These are phyloP conservation scores for Paraphaeosphaeria minitans DNA, from an alignment of 2,329 filamentous ascomycete genomes.

Conservation along the genomic window DNA sequence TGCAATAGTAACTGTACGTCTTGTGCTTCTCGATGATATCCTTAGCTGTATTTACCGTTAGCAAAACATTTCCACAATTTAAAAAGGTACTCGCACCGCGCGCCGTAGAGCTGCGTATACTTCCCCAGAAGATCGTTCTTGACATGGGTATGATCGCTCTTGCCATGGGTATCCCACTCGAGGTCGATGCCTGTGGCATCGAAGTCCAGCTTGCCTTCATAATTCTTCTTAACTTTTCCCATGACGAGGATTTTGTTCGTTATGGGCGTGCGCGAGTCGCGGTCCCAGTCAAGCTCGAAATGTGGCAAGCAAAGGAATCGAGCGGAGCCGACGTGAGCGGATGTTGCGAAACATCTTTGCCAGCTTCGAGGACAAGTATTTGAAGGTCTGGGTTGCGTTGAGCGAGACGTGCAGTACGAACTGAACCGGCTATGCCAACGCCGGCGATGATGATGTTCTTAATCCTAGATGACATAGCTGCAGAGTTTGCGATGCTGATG, in stretches of 20 bases:
- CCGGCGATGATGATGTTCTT: too few relatives aligned
- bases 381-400: too few relatives aligned
- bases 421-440: too few relatives aligned
- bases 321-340: too few relatives aligned
- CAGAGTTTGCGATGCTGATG: too few relatives aligned
- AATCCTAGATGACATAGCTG: too few relatives aligned
- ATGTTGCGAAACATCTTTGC: too few relatives aligned
- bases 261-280: not conserved
- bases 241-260: not conserved
- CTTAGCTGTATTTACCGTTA: not conserved
- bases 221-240: not conserved
- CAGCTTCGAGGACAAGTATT: too few relatives aligned
- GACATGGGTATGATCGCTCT: not conserved
- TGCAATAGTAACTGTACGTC: not conserved
- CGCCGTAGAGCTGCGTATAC: not conserved
- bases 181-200: not conserved
- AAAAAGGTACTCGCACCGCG: not conserved
- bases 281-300: too few relatives aligned
- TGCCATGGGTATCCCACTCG: not conserved
- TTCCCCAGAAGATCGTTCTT: not conserved
- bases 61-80: not conserved
- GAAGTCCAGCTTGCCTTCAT: not conserved
- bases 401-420: too few relatives aligned
- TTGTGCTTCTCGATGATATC: slow-evolving; percentile 1
- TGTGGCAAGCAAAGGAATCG: too few relatives aligned